Conservation (phyloP, 208 protist genomes). For the Novymonas esmeraldas region DNA sequence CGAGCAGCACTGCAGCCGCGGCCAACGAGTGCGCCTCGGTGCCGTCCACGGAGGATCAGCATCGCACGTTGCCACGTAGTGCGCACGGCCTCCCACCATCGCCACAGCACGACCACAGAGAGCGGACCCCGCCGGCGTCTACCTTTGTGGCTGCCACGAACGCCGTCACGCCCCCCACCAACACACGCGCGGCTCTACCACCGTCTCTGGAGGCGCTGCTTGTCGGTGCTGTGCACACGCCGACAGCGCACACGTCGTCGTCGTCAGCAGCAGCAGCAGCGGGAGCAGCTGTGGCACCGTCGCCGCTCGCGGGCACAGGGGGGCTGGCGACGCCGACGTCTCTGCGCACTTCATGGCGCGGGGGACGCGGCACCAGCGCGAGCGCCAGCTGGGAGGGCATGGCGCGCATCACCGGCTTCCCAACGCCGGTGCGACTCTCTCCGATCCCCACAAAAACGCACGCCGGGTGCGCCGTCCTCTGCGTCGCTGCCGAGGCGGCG, state of each 20-base stretch:
- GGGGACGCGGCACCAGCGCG: constrained; percentile 6
- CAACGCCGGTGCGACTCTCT: constrained; percentile 58
- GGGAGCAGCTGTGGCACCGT: too few species aligned
- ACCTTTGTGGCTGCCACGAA: not conserved
- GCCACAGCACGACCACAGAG: too few species aligned
- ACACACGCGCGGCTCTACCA: constrained; percentile 8
- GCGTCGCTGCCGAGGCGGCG: not conserved
- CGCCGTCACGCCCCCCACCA: not conserved
- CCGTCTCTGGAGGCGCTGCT: too few species aligned
- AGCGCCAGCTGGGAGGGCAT: constrained; percentile 23
- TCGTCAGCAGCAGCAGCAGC: too few species aligned
- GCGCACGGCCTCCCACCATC: too few species aligned
- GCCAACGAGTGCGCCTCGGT: too few species aligned
- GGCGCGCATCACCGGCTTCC: constrained; percentile 47
- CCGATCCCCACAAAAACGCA: constrained; percentile 57
- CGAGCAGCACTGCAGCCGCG: too few species aligned
- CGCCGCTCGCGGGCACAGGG: not conserved
- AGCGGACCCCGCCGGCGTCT: too few species aligned
- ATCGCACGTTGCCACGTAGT: too few species aligned
- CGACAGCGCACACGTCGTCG: not conserved
- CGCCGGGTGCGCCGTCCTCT: not conserved
- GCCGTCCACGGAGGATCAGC: too few species aligned
- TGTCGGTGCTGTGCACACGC: constrained; percentile 15
- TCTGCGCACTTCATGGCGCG: not conserved
- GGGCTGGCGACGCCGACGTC: constrained; percentile 4